Evolutionary conservation across 2,329 filamentous ascomycete genomes (phyloP).

Genomic region (Exophiala dermatitidis): DNA sequence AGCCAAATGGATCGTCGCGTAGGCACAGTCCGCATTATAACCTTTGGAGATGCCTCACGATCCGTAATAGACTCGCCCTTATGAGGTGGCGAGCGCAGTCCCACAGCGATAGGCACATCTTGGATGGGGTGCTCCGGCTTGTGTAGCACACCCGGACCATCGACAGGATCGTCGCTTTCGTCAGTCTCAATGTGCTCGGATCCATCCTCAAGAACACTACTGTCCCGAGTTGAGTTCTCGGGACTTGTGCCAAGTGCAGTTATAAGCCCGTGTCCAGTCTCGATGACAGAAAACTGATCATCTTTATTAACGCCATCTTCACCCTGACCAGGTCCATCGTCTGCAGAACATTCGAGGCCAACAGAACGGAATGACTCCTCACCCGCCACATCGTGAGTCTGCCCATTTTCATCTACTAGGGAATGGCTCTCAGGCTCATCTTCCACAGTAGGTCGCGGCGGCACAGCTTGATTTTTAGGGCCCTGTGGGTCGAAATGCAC

Average conservation of each 20-base stretch:
- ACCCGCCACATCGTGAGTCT: background rate
- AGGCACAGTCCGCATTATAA: background rate
- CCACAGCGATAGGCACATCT: too few species aligned
- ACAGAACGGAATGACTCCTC: background rate
- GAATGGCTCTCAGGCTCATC: background rate
- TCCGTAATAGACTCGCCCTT: background rate
- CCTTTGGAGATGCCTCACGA: background rate
- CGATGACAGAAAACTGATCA: too few species aligned
- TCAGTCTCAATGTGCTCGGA: too few species aligned
- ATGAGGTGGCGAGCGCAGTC: background rate
- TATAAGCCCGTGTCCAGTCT: too few species aligned
- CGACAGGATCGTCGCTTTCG: too few species aligned
- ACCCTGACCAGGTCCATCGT: background rate
- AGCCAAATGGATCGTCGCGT: slow-evolving; percentile 7
- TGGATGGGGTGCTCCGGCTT: too few species aligned
- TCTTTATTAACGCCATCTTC: too few species aligned
- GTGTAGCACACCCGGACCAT: too few species aligned
- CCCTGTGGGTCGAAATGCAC: slow-evolving; percentile 15
- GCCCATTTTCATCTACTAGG: background rate
- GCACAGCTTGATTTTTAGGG: slow-evolving; percentile 16
- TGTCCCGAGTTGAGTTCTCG: too few species aligned
- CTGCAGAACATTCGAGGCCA: background rate
- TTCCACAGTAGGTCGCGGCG: background rate
- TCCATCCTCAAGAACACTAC: too few species aligned
- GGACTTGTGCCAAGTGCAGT: too few species aligned